These are phyloP conservation scores for Tieghemiomyces parasiticus DNA, from an alignment of 192 early-diverging fungal species.

Conservation along the genomic window DNA sequence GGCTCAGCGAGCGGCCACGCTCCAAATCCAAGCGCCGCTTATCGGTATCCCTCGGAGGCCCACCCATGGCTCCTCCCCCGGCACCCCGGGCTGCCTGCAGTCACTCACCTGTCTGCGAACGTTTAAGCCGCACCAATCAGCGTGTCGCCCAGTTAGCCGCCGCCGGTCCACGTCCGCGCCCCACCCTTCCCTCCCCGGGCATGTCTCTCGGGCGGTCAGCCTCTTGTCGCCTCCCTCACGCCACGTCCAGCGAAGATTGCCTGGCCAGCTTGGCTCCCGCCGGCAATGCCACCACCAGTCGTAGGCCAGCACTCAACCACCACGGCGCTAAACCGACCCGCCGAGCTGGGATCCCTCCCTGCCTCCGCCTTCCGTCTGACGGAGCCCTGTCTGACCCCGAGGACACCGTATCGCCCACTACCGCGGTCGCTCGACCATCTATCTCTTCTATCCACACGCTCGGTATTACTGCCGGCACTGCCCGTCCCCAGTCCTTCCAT, in stretches of 20 bases:
- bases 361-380: background rate
- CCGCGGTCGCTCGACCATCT: background rate
- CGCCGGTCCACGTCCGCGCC: background rate
- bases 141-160: slow-evolving; percentile 6
- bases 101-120: background rate
- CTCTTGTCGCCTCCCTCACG: background rate
- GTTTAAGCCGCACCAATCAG: slow-evolving; percentile 2
- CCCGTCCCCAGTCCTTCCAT: background rate
- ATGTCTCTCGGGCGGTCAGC: background rate
- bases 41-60: background rate
- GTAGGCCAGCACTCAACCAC: background rate
- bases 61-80: background rate
- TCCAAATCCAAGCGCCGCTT: background rate
- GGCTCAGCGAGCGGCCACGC: no score
- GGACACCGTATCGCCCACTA: background rate
- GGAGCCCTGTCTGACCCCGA: background rate
- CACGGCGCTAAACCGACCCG: no score
- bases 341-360: no score
- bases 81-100: background rate
- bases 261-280: background rate
- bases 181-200: background rate
- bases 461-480: background rate
- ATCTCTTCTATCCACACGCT: background rate
- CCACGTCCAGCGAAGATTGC: background rate
- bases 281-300: background rate